phyloP scores from a whole-genome alignment of 495 filamentous ascomycete genomes.

The Cercophora newfieldiana region DNA sequence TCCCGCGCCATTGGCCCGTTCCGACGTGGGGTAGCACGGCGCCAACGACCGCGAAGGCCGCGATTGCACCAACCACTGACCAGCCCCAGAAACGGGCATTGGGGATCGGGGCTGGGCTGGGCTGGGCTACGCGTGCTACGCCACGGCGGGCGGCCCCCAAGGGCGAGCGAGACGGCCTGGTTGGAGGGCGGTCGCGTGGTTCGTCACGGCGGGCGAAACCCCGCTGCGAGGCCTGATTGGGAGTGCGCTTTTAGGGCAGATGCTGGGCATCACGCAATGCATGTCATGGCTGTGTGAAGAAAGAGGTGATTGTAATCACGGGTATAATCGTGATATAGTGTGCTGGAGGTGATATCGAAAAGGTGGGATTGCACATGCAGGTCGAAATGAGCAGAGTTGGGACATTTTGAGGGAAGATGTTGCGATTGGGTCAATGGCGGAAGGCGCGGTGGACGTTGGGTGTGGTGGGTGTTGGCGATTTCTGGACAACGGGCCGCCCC shows the following conservation, averaged over 20 bases:
- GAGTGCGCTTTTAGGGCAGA: background rate
- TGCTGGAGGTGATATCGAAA: background rate
- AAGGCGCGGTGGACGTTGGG: background rate
- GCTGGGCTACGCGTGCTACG: too few relatives aligned
- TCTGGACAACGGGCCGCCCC: background rate
- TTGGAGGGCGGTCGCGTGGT: background rate
- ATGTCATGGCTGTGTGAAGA: background rate
- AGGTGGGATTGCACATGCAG: background rate
- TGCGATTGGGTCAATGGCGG: background rate
- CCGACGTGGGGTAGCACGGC: slow-evolving; percentile 23
- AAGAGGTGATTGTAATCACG: too few relatives aligned
- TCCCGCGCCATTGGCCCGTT: slow-evolving; percentile 19
- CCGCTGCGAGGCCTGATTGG: background rate
- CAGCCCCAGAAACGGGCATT: background rate
- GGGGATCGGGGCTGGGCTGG: background rate
- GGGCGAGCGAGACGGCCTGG: background rate
- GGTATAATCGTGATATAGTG: background rate
- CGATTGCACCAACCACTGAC: background rate
- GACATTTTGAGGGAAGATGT: background rate
- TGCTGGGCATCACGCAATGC: background rate
- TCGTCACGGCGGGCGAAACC: too few relatives aligned
- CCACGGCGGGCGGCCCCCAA: background rate
- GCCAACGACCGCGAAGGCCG: background rate
- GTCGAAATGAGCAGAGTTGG: background rate
- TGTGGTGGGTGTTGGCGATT: too few relatives aligned